Conservation (phyloP, 2,329 filamentous ascomycete genomes). For the Ophiostoma populinum region DNA sequence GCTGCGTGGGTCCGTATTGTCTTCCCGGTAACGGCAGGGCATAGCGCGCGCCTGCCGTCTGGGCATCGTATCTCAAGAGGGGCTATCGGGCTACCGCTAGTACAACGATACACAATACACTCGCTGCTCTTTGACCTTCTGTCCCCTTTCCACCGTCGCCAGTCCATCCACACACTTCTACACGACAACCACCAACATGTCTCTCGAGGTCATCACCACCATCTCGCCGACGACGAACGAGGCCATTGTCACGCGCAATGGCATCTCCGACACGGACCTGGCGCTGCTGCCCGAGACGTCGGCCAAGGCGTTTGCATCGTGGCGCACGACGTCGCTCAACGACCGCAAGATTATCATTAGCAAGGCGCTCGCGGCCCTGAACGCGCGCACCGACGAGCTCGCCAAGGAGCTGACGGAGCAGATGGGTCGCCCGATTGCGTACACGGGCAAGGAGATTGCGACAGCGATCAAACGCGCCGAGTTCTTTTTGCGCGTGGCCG, state of each 20-base stretch:
- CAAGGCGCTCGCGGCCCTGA: conserved; percentile 57
- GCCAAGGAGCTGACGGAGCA: conserved; percentile 77
- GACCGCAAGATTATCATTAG: conserved; percentile 67
- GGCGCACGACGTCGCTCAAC: conserved; percentile 54
- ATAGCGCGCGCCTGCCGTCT: too few relatives aligned
- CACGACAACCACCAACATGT: conserved; percentile 25
- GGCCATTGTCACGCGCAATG: conserved; percentile 62
- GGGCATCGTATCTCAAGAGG: not conserved
- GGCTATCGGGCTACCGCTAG: not conserved
- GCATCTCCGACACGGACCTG: conserved; percentile 53
- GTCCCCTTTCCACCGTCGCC: not conserved
- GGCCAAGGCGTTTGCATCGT: conserved; percentile 58
- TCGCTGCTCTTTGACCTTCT: too few relatives aligned
- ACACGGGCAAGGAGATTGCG: conserved; percentile 64
- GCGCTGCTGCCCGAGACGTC: conserved; percentile 54
- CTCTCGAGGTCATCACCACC: conserved; percentile 50
- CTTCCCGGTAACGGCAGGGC: too few relatives aligned
- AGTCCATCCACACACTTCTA: not conserved
- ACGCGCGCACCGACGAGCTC: conserved; percentile 58
- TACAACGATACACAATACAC: too few relatives aligned
- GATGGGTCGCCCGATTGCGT: conserved; percentile 87
- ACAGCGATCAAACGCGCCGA: conserved; percentile 76
- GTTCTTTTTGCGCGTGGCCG: conserved; percentile 71
- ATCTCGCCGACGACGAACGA: conserved; percentile 86
- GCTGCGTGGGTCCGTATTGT: too few relatives aligned